Conservation (phyloP, 1,284 basidiomycete genomes). For the Hypsizygus ulmarius region DNA sequence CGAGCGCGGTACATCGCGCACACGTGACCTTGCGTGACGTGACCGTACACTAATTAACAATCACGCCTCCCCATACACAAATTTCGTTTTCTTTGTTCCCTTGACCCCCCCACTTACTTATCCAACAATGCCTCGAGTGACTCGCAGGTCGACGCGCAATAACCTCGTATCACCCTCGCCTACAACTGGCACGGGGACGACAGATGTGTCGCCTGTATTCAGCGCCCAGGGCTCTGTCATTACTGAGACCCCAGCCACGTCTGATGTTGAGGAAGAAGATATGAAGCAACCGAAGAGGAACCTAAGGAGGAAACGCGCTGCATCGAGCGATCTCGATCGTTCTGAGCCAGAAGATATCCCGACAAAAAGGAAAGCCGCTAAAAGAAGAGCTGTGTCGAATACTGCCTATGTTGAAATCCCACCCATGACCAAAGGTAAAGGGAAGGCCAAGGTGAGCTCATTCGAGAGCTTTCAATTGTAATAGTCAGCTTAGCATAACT, state of each 20-base stretch:
- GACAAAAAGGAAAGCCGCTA: slow-evolving; percentile 28
- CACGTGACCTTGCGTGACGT: slow-evolving; percentile 22
- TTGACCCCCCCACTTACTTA: slow-evolving; percentile 6
- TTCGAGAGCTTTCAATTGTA: slow-evolving; percentile 1
- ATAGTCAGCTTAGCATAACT: neutral
- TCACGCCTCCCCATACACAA: slow-evolving; percentile 17
- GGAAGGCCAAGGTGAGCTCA: slow-evolving; percentile 37
- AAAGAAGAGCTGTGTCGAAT: slow-evolving; percentile 42
- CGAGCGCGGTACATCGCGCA: too few species aligned
- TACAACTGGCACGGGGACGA: slow-evolving; percentile 31
- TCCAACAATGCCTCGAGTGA: slow-evolving; percentile 27
- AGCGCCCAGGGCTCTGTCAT: slow-evolving; percentile 38
- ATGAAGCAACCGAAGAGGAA: slow-evolving; percentile 17
- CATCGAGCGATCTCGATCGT: slow-evolving; percentile 18
- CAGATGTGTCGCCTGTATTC: slow-evolving; percentile 41
- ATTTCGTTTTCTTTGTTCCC: slow-evolving; percentile 12
- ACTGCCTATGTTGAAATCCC: slow-evolving; percentile 48
- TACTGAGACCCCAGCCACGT: slow-evolving; percentile 35
- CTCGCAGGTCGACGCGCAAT: slow-evolving; percentile 27
- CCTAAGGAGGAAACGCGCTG: slow-evolving; percentile 21
- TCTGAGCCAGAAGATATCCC: slow-evolving; percentile 15
- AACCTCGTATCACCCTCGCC: slow-evolving; percentile 21
- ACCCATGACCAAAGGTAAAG: slow-evolving; percentile 18
- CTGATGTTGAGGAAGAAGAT: slow-evolving; percentile 28
- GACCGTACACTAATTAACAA: slow-evolving; percentile 17